Base-by-base conservation (phyloP, 106 monocot genomes). In the Dioscorea dumetorum region DNA sequence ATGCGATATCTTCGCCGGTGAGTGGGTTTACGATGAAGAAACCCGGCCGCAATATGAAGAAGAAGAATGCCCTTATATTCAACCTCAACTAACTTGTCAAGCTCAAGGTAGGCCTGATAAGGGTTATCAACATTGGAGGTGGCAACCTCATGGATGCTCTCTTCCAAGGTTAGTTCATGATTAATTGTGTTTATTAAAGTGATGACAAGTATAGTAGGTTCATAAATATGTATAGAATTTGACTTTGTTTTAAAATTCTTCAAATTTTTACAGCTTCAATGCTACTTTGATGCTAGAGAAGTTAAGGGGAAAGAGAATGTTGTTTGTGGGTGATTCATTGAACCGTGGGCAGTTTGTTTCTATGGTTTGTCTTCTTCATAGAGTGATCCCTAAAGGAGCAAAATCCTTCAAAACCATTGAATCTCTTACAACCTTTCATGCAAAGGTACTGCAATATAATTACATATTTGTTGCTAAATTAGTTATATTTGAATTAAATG, bases 311-410 rank as follows among this genome's bases (percentile, higher is more conserved):
- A 95, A 88, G 76, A 73, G 95, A 63, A 64, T 95, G 88, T 62
- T 95, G 88, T 91, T 81, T n/a, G 81, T 95, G 4, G 95, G 95
- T 0, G 95, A 95, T 74, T 95, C 91, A 1, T 48, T 91, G 58
- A 88, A 86, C 67, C 76, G 95, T 9, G 94, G 94, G 5, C 94
- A 95, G 61, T 95, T 88, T 65, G 68, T 73, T 19, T 94, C 94
- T n/a, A 65, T 94, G 80, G 77, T 91, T 8, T 94, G 94, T 57
- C 82, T 94, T 53, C 80, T 94, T 67, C 85, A 89, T 18, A 5
- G 78, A 81, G 28, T 54, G 72, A 61, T 81, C 58, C 91, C 88
- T 33, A 24, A 87, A 5, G 28, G 60, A n/a, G 75, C 79, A n/a
- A 82, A 90, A 65, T 84, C 87, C 50, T 70, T 90, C 22, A 52